Conservation (phyloP, 2,329 filamentous ascomycete species). For the Rasamsonia emersonii region DNA sequence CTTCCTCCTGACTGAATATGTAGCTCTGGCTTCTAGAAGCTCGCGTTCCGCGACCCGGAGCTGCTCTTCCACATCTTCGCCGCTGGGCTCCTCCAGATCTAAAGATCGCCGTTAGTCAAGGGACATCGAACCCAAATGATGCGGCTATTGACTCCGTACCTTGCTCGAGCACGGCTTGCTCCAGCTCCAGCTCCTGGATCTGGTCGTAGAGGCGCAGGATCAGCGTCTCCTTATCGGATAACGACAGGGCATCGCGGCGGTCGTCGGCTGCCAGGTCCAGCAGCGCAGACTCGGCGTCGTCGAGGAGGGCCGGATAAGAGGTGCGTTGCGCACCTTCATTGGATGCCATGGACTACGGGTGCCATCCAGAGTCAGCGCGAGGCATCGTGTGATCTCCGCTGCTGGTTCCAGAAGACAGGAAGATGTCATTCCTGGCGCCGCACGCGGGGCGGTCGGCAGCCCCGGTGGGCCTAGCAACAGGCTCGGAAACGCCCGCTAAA, state of each 20-base stretch:
- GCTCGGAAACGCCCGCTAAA: too few species aligned
- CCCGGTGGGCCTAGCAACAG: too few species aligned
- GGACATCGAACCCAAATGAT: neutral
- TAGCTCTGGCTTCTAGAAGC: constrained; percentile 61
- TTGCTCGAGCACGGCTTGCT: constrained; percentile 57
- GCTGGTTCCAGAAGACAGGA: constrained; percentile 3
- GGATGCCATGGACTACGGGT: constrained; percentile 25
- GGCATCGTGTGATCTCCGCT: constrained; percentile 12
- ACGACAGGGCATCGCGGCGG: constrained; percentile 41
- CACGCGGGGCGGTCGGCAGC: too few species aligned
- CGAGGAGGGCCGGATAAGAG: constrained; percentile 18
- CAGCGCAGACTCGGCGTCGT: constrained; percentile 24
- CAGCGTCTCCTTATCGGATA: constrained; percentile 59
- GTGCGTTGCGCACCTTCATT: constrained; percentile 17
- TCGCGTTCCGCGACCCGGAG: constrained; percentile 51
- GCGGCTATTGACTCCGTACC: constrained; percentile 17
- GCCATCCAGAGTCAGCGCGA: constrained; percentile 6
- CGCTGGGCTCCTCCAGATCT: constrained; percentile 32
- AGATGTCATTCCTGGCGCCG: neutral
- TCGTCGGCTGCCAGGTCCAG: constrained; percentile 36
- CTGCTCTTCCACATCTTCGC: constrained; percentile 45
- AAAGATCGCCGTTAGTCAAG: constrained; percentile 1
- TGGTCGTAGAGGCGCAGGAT: constrained; percentile 63
- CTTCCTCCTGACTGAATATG: constrained; percentile 60
- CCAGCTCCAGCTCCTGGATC: constrained; percentile 61